These are phyloP conservation scores for Alternaria tenuissima DNA, from an alignment of 2,329 filamentous ascomycete species.

Conservation along the genomic window DNA sequence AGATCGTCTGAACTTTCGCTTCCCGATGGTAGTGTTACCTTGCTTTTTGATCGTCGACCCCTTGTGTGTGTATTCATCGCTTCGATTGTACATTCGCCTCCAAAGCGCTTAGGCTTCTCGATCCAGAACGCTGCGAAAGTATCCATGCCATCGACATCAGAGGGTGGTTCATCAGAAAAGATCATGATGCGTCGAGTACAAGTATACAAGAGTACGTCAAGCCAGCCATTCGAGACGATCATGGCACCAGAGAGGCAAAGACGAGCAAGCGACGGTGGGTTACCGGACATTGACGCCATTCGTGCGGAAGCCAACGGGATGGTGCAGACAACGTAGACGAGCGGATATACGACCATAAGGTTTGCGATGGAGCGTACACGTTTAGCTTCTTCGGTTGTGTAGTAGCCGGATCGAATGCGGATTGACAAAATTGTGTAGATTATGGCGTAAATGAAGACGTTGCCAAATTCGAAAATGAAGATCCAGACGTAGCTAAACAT, in stretches of 20 bases:
- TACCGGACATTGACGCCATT: conserved; percentile 68
- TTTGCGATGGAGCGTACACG: conserved; percentile 56
- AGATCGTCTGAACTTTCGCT: conserved; percentile 42
- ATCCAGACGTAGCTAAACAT: conserved; percentile 66
- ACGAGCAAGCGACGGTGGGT: conserved; percentile 54
- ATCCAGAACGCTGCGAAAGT: conserved; percentile 48
- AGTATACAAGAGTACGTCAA: conserved; percentile 67
- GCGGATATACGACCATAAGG: conserved; percentile 72
- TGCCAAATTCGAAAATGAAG: conserved; percentile 63
- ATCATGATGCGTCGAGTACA: conserved; percentile 65
- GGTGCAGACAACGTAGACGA: conserved; percentile 75
- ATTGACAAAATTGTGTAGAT: conserved; percentile 52
- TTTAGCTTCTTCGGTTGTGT: conserved; percentile 41
- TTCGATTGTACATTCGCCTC: conserved; percentile 57
- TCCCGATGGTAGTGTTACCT: conserved; percentile 26
- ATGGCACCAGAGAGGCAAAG: conserved; percentile 63
- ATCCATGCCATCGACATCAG: conserved; percentile 48
- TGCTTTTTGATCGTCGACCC: conserved; percentile 21
- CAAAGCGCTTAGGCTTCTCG: conserved; percentile 49
- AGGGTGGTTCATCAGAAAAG: conserved; percentile 57
- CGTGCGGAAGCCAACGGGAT: conserved; percentile 71
- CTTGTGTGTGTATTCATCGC: conserved; percentile 21
- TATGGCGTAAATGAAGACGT: conserved; percentile 59
- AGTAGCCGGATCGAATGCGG: conserved; percentile 50
- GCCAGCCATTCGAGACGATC: conserved; percentile 66